These are phyloP conservation scores for Leptomonas seymouri DNA, from an alignment of 208 protist genomes.

Conservation along the genomic window DNA sequence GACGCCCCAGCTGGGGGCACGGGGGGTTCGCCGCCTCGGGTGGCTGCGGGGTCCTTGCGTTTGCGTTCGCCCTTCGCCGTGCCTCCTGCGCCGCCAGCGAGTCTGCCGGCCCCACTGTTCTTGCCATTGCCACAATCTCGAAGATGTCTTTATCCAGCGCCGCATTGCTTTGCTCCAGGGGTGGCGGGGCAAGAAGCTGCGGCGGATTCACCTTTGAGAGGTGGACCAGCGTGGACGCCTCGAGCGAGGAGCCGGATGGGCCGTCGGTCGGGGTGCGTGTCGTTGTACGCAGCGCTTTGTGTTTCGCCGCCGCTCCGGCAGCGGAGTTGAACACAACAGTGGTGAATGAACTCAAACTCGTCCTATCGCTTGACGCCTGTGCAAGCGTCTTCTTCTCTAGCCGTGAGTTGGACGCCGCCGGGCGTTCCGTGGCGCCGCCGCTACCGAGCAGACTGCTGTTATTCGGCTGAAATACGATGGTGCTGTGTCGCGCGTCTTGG, in stretches of 20 bases:
- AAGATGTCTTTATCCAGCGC: not conserved
- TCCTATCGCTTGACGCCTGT: not conserved
- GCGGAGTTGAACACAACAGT: not conserved
- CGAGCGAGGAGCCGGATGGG: not conserved
- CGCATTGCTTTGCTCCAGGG: not conserved
- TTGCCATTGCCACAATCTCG: constrained; percentile 17
- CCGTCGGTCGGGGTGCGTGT: constrained; percentile 1
- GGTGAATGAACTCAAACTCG: not conserved
- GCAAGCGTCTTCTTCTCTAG: not conserved
- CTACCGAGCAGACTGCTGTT: constrained; percentile 4
- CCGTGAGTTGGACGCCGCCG: not conserved
- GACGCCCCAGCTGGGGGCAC: too few species aligned
- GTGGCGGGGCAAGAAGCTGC: constrained; percentile 5
- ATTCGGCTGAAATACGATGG: constrained; percentile 14
- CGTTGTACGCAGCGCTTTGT: not conserved
- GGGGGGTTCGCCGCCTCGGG: not conserved
- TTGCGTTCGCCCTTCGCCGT: not conserved
- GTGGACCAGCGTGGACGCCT: not conserved
- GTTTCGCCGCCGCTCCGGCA: not conserved
- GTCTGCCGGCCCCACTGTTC: constrained; percentile 17
- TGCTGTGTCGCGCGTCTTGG: constrained; percentile 12
- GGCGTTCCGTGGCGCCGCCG: not conserved
- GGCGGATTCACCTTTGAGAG: constrained; percentile 2
- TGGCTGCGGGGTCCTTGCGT: not conserved
- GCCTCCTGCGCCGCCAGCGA: constrained; percentile 17